A percentile compares a stretch with the other conserved stretches of the same genome.
These are phyloP conservation scores for Rubroshorea leprosula DNA, from an alignment of 345 rosid genomes.

Conservation along the genomic window DNA sequence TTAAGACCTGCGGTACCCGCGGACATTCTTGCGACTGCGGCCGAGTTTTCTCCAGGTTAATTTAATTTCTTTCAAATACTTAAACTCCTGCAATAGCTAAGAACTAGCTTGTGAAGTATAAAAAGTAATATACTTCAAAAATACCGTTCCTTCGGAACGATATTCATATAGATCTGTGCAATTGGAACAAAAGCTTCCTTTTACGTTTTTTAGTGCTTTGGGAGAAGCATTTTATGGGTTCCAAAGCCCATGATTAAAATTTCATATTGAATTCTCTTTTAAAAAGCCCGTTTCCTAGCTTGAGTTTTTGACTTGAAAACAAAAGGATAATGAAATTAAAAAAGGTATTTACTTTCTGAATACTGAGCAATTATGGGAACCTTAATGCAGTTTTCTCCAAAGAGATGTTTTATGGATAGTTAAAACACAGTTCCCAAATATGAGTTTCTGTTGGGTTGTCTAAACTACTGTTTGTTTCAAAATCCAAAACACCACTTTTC, in stretches of 20 bases:
- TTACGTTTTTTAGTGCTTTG: conserved; percentile 4
- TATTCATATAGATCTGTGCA: not conserved
- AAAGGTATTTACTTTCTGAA: no score
- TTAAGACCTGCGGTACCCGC: conserved; percentile 91
- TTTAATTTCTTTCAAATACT: not conserved
- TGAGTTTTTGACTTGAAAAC: conserved; percentile 10
- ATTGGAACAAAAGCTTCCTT: not conserved
- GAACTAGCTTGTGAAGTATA: no score
- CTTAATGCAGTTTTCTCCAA: no score
- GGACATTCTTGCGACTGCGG: conserved; percentile 99
- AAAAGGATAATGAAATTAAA: not conserved
- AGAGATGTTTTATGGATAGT: conserved; percentile 10
- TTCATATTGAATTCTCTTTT: not conserved
- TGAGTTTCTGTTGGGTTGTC: no score
- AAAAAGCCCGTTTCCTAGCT: not conserved
- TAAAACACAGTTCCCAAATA: no score
- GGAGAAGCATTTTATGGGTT: not conserved
- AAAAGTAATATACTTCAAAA: no score
- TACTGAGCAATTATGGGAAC: no score
- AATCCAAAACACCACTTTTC: no score
- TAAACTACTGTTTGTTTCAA: no score
- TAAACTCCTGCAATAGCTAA: no score
- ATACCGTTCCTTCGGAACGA: no score
- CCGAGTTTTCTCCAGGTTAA: conserved; percentile 89
- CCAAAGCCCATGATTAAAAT: conserved; percentile 12